These are phyloP conservation scores for Dichotomopilus funicola DNA, from an alignment of 2,329 filamentous ascomycete species.

Conservation along the genomic window DNA sequence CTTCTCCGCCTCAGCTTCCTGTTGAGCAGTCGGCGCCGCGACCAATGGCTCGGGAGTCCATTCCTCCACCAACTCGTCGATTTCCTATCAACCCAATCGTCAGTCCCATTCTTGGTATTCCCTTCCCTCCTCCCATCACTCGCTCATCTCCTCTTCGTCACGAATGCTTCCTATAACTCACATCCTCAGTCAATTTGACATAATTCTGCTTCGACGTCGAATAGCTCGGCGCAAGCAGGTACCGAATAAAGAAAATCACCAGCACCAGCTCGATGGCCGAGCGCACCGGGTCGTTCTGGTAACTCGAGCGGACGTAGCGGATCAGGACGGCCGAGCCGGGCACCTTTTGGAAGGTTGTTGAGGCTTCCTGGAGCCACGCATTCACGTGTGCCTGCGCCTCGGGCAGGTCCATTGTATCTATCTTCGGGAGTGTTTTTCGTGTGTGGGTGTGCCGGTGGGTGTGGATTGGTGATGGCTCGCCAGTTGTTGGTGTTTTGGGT, in stretches of 20 bases:
- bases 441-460: not conserved
- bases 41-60: conserved; percentile 95
- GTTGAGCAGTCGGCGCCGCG: conserved; percentile 61
- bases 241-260: conserved; percentile 91
- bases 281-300: conserved; percentile 93
- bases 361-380: conserved; percentile 45
- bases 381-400: conserved; percentile 51
- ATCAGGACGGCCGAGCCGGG: conserved; percentile 91
- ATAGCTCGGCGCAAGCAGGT: conserved; percentile 86
- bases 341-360: conserved; percentile 73
- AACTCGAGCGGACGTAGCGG: conserved; percentile 93
- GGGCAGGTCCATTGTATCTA: conserved; percentile 52
- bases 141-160: not conserved
- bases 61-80: conserved; percentile 93
- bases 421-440: not conserved
- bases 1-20: conserved; percentile 77
- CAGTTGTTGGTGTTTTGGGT: too few species aligned
- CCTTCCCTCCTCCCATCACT: not conserved
- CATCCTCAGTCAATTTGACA: conserved; percentile 79
- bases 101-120: not conserved
- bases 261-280: conserved; percentile 90
- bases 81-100: conserved; percentile 51
- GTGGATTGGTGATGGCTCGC: not conserved
- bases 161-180: conserved; percentile 18
- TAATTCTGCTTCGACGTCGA: conserved; percentile 85